Evolutionary conservation across 257 asterid species (phyloP).

Genomic region (Orobanche coerulescens): DNA sequence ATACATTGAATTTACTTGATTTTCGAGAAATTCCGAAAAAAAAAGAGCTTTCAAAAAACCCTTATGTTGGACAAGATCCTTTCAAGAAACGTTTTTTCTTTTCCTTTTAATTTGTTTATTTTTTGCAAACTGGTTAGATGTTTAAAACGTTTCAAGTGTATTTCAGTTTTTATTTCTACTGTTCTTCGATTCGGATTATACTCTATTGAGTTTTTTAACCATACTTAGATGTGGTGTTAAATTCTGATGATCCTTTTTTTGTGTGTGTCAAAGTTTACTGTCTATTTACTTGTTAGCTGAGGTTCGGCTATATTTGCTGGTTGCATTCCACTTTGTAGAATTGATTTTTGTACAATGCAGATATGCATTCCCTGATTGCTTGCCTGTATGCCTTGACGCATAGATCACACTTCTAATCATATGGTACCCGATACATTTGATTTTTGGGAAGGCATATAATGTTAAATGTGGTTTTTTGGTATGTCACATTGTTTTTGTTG

Average conservation of each 20-base stretch:
- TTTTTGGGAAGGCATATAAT: background rate
- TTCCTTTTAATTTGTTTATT: background rate
- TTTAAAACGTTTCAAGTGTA: background rate
- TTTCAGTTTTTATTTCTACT: background rate
- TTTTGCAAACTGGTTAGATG: background rate
- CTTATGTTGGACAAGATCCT: background rate
- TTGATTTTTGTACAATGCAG: background rate
- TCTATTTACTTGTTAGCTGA: background rate
- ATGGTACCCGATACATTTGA: background rate
- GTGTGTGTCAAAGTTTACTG: background rate
- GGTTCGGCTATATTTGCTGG: background rate
- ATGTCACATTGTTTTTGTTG: background rate
- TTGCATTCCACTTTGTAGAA: background rate
- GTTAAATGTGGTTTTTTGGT: background rate
- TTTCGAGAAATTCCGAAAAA: background rate
- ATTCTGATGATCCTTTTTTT: too few species aligned
- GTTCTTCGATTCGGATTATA: background rate
- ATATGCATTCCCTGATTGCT: background rate
- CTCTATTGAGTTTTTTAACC: background rate
- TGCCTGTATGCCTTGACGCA: background rate
- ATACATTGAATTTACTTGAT: background rate
- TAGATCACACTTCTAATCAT: background rate
- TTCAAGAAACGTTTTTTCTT: background rate
- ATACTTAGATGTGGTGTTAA: background rate
- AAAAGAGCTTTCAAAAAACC: background rate